Percentiles rank a stretch among this genome's conserved stretches.
phyloP scores from a whole-genome alignment of 1,284 basidiomycete species.

The Puccinia horiana region DNA sequence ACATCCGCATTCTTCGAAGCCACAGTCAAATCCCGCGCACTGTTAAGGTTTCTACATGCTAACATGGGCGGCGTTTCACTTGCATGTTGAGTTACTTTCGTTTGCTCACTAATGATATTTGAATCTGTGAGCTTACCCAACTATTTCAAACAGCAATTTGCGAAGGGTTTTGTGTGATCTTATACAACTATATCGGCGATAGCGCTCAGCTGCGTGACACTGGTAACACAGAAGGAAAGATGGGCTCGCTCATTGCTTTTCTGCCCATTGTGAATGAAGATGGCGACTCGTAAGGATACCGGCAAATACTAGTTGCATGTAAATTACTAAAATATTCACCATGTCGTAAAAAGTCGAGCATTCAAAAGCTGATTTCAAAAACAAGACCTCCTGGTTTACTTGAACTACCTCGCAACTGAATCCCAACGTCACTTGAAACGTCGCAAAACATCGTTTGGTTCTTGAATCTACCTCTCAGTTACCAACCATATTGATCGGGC shows the following conservation, averaged over 20 bases:
- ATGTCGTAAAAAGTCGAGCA: too few relatives aligned
- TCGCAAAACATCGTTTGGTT: too few relatives aligned
- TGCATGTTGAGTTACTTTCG: slow-evolving; percentile 27
- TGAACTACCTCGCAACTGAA: too few relatives aligned
- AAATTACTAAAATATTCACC: neutral
- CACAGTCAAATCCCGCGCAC: slow-evolving; percentile 34
- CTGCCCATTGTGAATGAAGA: slow-evolving; percentile 39
- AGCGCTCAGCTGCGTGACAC: neutral
- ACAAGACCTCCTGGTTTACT: too few relatives aligned
- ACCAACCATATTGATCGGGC: too few relatives aligned
- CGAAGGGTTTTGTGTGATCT: slow-evolving; percentile 32
- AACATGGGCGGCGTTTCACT: slow-evolving; percentile 29
- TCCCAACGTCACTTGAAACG: too few relatives aligned
- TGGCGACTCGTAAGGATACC: neutral
- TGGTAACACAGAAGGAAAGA: neutral
- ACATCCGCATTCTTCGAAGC: slow-evolving; percentile 28
- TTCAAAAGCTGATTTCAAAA: too few relatives aligned
- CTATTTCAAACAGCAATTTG: slow-evolving; percentile 32
- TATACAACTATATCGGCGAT: slow-evolving; percentile 34
- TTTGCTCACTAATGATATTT: neutral
- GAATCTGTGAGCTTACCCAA: neutral
- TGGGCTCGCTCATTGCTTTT: slow-evolving; percentile 20
- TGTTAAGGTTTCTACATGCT: slow-evolving; percentile 41
- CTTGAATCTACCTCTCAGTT: too few relatives aligned
- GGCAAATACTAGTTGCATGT: neutral